Evolutionary conservation across 192 early-diverging fungal genomes (phyloP).

Genomic region (Coemansia javaensis): DNA sequence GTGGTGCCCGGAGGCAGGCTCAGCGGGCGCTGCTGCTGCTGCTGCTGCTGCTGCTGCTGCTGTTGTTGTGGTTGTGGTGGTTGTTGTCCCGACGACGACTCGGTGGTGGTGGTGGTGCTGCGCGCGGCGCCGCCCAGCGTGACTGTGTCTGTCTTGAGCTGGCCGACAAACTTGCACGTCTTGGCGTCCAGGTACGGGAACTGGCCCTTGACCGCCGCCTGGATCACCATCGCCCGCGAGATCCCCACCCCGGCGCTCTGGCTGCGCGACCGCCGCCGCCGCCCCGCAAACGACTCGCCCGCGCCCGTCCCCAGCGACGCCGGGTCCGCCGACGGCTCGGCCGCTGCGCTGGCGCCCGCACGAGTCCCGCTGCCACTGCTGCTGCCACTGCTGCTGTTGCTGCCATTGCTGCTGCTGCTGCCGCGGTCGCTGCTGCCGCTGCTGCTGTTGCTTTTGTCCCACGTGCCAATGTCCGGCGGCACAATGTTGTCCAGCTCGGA

Average conservation of each 20-base stretch:
- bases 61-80: no score
- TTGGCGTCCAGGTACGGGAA: slow-evolving; percentile 47
- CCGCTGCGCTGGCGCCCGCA: no score
- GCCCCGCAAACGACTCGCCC: slow-evolving; percentile 21
- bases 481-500: slow-evolving; percentile 47
- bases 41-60: slow-evolving; percentile 8
- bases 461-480: slow-evolving; percentile 26
- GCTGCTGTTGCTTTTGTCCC: not conserved
- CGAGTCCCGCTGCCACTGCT: no score
- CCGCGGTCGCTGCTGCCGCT: not conserved
- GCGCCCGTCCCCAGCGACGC: not conserved
- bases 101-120: no score
- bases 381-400: no score
- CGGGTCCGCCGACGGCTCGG: no score
- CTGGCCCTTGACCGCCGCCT: slow-evolving; percentile 44
- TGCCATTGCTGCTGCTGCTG: not conserved
- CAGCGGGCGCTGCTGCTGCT: no score
- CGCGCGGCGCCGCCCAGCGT: slow-evolving; percentile 34
- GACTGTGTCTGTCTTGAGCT: slow-evolving; percentile 37
- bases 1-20: no score
- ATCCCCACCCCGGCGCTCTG: slow-evolving; percentile 49
- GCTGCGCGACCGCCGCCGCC: slow-evolving; percentile 41
- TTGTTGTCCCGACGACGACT: no score
- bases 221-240: slow-evolving; percentile 48
- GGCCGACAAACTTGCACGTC: slow-evolving; percentile 51